Evolutionary conservation across 2,329 filamentous ascomycete species (phyloP).

Genomic region (Phialocephala subalpina): DNA sequence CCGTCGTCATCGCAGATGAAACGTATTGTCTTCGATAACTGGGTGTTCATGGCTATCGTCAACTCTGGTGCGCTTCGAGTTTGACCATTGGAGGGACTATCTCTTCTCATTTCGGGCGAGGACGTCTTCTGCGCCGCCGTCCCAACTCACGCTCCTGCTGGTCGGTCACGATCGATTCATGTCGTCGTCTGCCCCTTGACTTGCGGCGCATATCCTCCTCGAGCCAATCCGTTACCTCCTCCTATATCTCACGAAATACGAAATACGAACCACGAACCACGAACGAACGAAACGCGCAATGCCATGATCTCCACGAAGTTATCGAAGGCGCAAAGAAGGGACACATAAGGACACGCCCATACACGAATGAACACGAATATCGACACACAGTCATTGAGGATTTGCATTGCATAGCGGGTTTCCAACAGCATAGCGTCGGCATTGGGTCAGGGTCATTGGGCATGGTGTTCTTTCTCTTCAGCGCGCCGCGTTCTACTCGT

Average conservation of each 20-base stretch:
- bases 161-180: slow-evolving; percentile 41
- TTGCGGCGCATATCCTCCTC: slow-evolving; percentile 8
- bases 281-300: slow-evolving; percentile 36
- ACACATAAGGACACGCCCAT: slow-evolving; percentile 29
- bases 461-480: slow-evolving; percentile 33
- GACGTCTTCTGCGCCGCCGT: slow-evolving; percentile 41
- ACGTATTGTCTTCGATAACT: slow-evolving; percentile 46
- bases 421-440: slow-evolving; percentile 40
- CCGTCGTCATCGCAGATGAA: slow-evolving; percentile 42
- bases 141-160: slow-evolving; percentile 43
- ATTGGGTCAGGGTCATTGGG: slow-evolving; percentile 36
- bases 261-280: slow-evolving; percentile 25
- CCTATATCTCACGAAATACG: slow-evolving; percentile 26
- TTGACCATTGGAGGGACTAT: slow-evolving; percentile 42
- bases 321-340: slow-evolving; percentile 42
- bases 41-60: slow-evolving; percentile 44
- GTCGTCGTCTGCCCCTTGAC: slow-evolving; percentile 40
- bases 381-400: slow-evolving; percentile 35
- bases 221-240: slow-evolving; percentile 18
- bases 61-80: slow-evolving; percentile 42
- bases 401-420: slow-evolving; percentile 42
- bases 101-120: slow-evolving; percentile 44
- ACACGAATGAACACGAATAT: slow-evolving; percentile 31
- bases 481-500: slow-evolving; percentile 19
- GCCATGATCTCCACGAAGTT: slow-evolving; percentile 42